These are phyloP conservation scores for Epipyxis sp. DNA, from an alignment of 108 stramenopile genomes.

Conservation along the genomic window DNA sequence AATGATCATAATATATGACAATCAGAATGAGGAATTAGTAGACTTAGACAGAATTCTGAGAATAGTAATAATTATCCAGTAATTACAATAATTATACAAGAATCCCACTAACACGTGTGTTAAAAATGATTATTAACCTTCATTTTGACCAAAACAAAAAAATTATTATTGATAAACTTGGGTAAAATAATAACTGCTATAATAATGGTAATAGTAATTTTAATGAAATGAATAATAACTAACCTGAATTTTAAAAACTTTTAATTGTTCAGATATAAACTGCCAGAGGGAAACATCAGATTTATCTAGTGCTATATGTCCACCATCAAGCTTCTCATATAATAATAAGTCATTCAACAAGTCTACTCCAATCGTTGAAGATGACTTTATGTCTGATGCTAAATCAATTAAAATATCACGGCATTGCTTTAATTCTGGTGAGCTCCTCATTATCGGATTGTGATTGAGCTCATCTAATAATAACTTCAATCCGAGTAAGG, in stretches of 20 bases:
- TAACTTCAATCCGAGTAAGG: not conserved
- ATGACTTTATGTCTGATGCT: conserved; percentile 5
- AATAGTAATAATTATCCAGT: too few relatives aligned
- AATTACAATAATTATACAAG: too few relatives aligned
- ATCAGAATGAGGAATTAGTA: too few relatives aligned
- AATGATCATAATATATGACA: too few relatives aligned
- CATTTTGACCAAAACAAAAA: too few relatives aligned
- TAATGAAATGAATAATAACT: conserved; percentile 4
- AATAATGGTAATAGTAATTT: conserved; percentile 2
- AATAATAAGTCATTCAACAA: conserved; percentile 27
- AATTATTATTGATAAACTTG: conserved; percentile 12
- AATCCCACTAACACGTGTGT: too few relatives aligned
- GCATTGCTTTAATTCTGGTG: not conserved
- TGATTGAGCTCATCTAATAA: not conserved
- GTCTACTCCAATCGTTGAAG: conserved; percentile 1
- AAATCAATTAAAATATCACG: not conserved
- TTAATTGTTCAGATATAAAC: not conserved
- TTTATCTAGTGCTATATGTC: not conserved
- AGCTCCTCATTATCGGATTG: too few relatives aligned
- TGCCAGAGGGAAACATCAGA: not conserved
- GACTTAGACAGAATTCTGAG: not conserved
- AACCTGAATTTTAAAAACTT: conserved; percentile 3
- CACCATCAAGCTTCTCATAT: conserved; percentile 15
- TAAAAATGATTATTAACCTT: too few relatives aligned
- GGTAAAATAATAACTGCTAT: too few relatives aligned